Conservation (phyloP, 164 flowering plant species). For the Houttuynia cordata region DNA sequence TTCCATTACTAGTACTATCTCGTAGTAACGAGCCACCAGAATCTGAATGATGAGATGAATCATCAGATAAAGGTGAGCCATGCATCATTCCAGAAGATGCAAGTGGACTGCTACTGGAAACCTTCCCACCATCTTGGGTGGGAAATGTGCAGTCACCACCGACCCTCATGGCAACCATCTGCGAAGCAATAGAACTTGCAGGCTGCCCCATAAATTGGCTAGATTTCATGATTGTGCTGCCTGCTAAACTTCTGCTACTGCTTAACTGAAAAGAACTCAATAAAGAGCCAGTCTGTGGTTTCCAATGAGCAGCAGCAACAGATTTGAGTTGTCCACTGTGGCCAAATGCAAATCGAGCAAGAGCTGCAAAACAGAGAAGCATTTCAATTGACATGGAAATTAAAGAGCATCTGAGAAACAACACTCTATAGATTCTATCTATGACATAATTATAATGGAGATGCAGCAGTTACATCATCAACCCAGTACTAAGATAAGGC, state of each 20-base stretch:
- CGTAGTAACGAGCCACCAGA: constrained; percentile 48
- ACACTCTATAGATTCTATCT: not conserved
- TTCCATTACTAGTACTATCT: constrained; percentile 61
- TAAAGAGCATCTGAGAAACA: not conserved
- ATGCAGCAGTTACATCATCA: too few species aligned
- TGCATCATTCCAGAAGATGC: constrained; percentile 69
- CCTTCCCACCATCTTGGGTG: constrained; percentile 58
- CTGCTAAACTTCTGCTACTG: constrained; percentile 31
- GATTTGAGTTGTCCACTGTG: constrained; percentile 81
- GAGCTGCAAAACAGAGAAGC: constrained; percentile 36
- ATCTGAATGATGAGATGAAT: constrained; percentile 89
- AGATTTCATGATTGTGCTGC: constrained; percentile 37
- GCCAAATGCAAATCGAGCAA: constrained; percentile 87
- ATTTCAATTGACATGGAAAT: too few species aligned
- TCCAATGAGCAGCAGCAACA: constrained; percentile 79
- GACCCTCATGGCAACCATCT: constrained; percentile 52
- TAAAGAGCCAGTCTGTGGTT: constrained; percentile 60
- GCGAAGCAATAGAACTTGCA: constrained; percentile 53
- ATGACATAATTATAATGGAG: too few species aligned
- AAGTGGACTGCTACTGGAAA: constrained; percentile 81
- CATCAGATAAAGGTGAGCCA: constrained; percentile 95
- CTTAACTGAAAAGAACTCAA: constrained; percentile 63
- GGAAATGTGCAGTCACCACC: constrained; percentile 43
- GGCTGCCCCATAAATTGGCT: constrained; percentile 29
- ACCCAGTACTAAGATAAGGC: too few species aligned